Evolutionary conservation across 768 basidiomycete species (phyloP), one percentile per base, ranked within the genome.

Genomic region (Roridomyces roridus): DNA sequence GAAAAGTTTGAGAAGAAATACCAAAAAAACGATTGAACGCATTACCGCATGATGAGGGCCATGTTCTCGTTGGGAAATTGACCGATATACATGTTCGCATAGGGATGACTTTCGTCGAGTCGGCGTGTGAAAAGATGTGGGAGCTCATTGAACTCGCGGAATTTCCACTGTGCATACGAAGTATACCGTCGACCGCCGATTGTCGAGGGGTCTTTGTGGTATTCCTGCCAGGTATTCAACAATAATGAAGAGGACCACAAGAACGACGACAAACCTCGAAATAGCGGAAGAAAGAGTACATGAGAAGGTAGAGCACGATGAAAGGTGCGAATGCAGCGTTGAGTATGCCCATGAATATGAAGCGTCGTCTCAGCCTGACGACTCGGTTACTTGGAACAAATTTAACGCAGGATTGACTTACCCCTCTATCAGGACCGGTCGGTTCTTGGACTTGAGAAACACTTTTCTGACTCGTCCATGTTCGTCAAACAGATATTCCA

Each of bases 251-350:
- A 23, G 57, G 25, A 46, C 15, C n/a, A 17, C n/a, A 35, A 28
- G 21, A 29, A 29, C 36, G 11, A 36, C 18, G 12, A 71, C 86
- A 47, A 44, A 94, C 97, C 81, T 99, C 97, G 59, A 99, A 99
- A 71, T 99, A 99, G 4, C 96, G 91, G 81, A 99, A 99, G 82
- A 99, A 99, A 1, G 95, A 98, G 70, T 97, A 99, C 87, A 98
- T 92, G 36, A 98, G 74, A 39, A 98, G 85, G 72, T 99, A 99
- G 17, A 96, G 77, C 28, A 98, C 92, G 66, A 99, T 98, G 75
- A 98, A 96, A 0, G 97, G 97, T 1, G 92, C 93, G 63, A 98
- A 96, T 10, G 95, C 85, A 3, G 93, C 95, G 64, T 99, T 99
- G 51, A 99, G 70, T 49, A 97, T 86, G 12, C 94, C 97, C 92